Conservation (phyloP, 2,329 filamentous ascomycete species). For the Fusarium algeriense region DNA sequence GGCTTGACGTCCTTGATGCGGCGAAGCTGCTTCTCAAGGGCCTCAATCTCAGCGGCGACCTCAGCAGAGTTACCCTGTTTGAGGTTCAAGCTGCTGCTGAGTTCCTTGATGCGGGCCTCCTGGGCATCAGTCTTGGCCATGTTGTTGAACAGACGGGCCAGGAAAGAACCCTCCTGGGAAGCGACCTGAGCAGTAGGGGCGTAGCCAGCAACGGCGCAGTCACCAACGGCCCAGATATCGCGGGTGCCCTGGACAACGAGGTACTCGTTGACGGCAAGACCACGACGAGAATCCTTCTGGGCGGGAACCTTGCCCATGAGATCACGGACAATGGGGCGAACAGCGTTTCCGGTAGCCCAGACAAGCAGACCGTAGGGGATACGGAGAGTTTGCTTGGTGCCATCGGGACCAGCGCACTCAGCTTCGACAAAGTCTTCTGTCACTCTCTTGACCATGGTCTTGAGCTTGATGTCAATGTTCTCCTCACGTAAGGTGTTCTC, state of each 20-base stretch:
- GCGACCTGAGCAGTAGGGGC: slow-evolving; percentile 98
- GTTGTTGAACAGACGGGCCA: slow-evolving; percentile 96
- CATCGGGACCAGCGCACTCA: slow-evolving; percentile 83
- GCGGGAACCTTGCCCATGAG: slow-evolving; percentile 92
- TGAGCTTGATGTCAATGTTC: slow-evolving; percentile 96
- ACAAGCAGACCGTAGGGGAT: slow-evolving; percentile 97
- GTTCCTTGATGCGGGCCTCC: slow-evolving; percentile 78
- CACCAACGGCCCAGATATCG: slow-evolving; percentile 97
- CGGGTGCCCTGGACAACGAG: slow-evolving; percentile 97
- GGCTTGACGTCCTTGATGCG: slow-evolving; percentile 95
- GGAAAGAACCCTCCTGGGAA: slow-evolving; percentile 93
- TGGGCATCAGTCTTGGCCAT: slow-evolving; percentile 94
- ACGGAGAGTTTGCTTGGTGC: slow-evolving; percentile 81
- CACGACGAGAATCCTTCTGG: slow-evolving; percentile 94
- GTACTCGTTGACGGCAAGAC: slow-evolving; percentile 97
- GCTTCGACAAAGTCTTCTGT: slow-evolving; percentile 94
- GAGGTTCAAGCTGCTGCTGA: slow-evolving; percentile 73
- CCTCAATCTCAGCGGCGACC: slow-evolving; percentile 80
- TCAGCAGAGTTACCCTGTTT: slow-evolving; percentile 75
- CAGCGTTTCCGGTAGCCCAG: slow-evolving; percentile 97
- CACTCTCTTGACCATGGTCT: slow-evolving; percentile 99
- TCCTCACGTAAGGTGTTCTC: slow-evolving; percentile 99
- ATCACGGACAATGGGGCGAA: slow-evolving; percentile 90
- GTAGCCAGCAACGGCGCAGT: slow-evolving; percentile 97
- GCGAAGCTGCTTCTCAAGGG: slow-evolving; percentile 85